Evolutionary conservation across 257 asterid genomes (phyloP).

Genomic region (Lantana camara): DNA sequence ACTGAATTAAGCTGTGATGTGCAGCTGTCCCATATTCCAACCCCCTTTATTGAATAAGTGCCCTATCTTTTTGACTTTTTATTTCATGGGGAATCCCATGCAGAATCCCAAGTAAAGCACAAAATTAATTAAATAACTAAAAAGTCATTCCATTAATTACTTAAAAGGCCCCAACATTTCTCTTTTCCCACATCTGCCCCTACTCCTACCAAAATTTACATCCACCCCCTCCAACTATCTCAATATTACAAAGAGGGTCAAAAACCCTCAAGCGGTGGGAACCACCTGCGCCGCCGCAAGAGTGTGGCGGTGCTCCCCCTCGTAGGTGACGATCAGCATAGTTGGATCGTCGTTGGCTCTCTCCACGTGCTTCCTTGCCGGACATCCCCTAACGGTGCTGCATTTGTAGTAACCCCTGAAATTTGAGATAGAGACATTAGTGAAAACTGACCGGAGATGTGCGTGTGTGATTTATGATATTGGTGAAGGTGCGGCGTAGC

Average conservation of each 20-base stretch:
- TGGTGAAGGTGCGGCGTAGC: slow-evolving; percentile 21
- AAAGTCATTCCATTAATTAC: neutral
- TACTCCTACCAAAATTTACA: slow-evolving; percentile 12
- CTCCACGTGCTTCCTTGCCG: slow-evolving; percentile 90
- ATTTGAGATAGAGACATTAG: neutral
- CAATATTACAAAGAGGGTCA: slow-evolving; percentile 9
- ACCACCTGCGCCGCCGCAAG: slow-evolving; percentile 1
- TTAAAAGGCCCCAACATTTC: neutral
- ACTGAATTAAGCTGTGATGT: too few species aligned
- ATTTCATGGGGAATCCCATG: neutral
- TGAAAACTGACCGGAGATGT: too few species aligned
- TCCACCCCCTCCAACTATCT: slow-evolving; percentile 4
- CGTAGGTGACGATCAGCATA: slow-evolving; percentile 79
- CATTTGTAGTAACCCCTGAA: slow-evolving; percentile 85
- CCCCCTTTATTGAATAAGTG: too few species aligned
- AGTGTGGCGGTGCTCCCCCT: slow-evolving; percentile 64
- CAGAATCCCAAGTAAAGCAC: neutral
- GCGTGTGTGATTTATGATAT: too few species aligned
- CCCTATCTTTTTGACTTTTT: neutral
- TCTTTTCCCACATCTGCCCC: neutral
- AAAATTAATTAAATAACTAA: neutral
- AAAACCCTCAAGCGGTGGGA: too few species aligned
- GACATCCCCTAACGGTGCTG: slow-evolving; percentile 71
- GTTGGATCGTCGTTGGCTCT: slow-evolving; percentile 76
- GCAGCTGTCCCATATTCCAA: too few species aligned